phyloP scores from a whole-genome alignment of 768 basidiomycete species.

The Phlebiopsis flavidoalba region DNA sequence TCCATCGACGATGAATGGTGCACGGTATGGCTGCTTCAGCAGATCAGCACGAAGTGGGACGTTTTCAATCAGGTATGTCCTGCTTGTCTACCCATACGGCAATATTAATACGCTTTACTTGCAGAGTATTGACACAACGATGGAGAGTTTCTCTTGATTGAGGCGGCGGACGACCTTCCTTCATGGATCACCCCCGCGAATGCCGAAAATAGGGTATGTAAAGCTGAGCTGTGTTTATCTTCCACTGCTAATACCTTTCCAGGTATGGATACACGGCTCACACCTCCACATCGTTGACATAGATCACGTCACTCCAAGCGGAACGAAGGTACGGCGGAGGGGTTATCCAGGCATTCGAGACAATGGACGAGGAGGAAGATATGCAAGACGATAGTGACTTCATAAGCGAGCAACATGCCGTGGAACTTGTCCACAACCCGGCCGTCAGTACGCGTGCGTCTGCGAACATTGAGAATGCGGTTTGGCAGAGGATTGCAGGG shows the following conservation, averaged over 20 bases:
- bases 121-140: constrained; percentile 82
- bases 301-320: constrained; percentile 62
- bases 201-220: constrained; percentile 86
- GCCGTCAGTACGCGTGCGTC: constrained; percentile 55
- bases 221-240: neutral
- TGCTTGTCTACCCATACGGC: neutral
- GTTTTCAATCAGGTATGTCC: constrained; percentile 31
- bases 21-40: constrained; percentile 80
- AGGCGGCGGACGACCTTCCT: constrained; percentile 88
- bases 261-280: constrained; percentile 90
- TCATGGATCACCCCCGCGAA: constrained; percentile 90
- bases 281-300: constrained; percentile 86
- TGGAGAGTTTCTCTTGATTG: constrained; percentile 94
- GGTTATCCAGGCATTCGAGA: constrained; percentile 36
- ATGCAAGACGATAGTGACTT: constrained; percentile 41
- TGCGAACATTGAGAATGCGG: constrained; percentile 50
- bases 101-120: neutral
- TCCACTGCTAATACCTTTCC: constrained; percentile 13
- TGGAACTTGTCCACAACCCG: constrained; percentile 54
- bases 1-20: constrained; percentile 99
- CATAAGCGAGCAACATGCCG: constrained; percentile 56
- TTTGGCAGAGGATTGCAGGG: constrained; percentile 71
- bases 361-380: constrained; percentile 49
- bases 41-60: constrained; percentile 77
- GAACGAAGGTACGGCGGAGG: constrained; percentile 47